These are phyloP conservation scores for Phytopythium ostracodes DNA, from an alignment of 352 stramenopile genomes.

Conservation along the genomic window DNA sequence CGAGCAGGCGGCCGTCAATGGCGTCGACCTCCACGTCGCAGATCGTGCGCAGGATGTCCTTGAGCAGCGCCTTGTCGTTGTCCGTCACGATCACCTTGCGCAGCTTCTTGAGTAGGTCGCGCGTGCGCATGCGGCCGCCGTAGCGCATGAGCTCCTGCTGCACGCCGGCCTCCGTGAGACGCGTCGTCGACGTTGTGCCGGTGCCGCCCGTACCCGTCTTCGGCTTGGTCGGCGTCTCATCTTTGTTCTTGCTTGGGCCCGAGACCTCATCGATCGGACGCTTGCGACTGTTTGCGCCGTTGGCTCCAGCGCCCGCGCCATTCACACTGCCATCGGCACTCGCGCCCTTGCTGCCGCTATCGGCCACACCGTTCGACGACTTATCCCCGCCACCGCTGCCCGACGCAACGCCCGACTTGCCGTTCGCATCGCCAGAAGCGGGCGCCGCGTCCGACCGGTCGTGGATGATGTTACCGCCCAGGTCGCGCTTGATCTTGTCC, in stretches of 20 bases:
- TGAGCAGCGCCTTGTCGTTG: conserved; percentile 77
- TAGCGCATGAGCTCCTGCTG: conserved; percentile 83
- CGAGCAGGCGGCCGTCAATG: conserved; percentile 75
- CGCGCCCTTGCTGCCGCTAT: conserved; percentile 29
- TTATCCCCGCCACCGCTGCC: conserved; percentile 15
- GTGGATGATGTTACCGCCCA: conserved; percentile 79
- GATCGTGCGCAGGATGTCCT: conserved; percentile 86
- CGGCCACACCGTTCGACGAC: conserved; percentile 11
- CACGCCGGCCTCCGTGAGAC: conserved; percentile 76
- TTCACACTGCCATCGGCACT: conserved; percentile 20
- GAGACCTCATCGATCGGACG: neutral
- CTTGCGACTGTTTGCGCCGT: neutral
- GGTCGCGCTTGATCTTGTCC: conserved; percentile 74
- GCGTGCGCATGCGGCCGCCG: conserved; percentile 76
- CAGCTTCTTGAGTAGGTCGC: conserved; percentile 72
- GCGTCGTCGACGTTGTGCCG: conserved; percentile 29
- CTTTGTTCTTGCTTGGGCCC: conserved; percentile 18
- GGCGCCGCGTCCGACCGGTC: conserved; percentile 32
- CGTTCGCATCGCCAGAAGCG: conserved; percentile 14
- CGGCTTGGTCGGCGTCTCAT: conserved; percentile 42
- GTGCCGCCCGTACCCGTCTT: conserved; percentile 21
- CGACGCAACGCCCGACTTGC: conserved; percentile 16
- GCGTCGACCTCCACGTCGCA: conserved; percentile 83
- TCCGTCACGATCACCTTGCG: conserved; percentile 81
- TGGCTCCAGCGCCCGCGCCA: neutral